Percentiles rank a stretch among this genome's conserved stretches.
Conservation (phyloP, 1,139 yeast genomes). For the Saccharomyces hybrid region DNA sequence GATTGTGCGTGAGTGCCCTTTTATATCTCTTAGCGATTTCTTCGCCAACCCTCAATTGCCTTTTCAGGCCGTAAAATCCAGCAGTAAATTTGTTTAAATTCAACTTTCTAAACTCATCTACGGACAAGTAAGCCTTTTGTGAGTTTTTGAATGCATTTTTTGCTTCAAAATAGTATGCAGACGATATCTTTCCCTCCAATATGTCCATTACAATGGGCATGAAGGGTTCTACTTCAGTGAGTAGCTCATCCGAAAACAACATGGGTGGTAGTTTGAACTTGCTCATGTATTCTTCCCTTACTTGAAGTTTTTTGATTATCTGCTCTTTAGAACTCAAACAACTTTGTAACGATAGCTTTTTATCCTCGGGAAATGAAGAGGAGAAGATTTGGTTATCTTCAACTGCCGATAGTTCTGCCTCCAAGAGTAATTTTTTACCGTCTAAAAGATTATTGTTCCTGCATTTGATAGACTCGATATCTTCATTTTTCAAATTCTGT, state of each 20-base stretch:
- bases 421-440: conserved; percentile 1
- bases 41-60: conserved; percentile 47
- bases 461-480: conserved; percentile 6
- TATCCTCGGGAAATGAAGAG: background rate
- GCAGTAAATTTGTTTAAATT: conserved; percentile 44
- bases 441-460: conserved; percentile 1
- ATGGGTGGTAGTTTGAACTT: conserved; percentile 16
- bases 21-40: conserved; percentile 32
- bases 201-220: conserved; percentile 37
- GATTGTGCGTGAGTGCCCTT: conserved; percentile 29
- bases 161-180: conserved; percentile 47
- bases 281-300: conserved; percentile 2
- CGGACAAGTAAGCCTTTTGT: conserved; percentile 39
- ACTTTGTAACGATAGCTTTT: background rate
- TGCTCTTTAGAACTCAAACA: background rate
- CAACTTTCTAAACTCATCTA: conserved; percentile 41
- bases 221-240: conserved; percentile 31
- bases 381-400: conserved; percentile 1
- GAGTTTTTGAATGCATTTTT: conserved; percentile 36
- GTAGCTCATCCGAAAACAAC: conserved; percentile 24
- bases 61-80: conserved; percentile 56
- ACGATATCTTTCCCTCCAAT: conserved; percentile 39
- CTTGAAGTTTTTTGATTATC: background rate
- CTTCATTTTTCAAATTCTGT: conserved; percentile 9
- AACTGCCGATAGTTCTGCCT: conserved; percentile 3